phyloP scores from a whole-genome alignment of 2,329 filamentous ascomycete genomes.

The Nannizziopsis arthrosporioides region DNA sequence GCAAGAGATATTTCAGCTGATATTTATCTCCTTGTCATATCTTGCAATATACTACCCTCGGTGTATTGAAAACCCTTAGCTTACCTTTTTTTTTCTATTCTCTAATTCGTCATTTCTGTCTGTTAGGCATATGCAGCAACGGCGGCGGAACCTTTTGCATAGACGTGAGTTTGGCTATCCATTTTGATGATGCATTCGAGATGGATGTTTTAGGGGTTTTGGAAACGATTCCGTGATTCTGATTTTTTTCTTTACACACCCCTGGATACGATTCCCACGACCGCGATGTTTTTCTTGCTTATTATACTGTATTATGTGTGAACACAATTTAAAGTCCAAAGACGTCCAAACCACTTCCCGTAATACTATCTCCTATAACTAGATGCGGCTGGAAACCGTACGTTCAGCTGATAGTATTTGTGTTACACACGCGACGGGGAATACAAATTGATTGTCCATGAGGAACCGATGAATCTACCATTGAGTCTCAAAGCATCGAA shows the following conservation, averaged over 20 bases:
- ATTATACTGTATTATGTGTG: not conserved
- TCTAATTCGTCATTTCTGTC: not conserved
- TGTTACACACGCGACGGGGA: no score
- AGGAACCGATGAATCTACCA: no score
- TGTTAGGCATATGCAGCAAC: slow-evolving; percentile 1
- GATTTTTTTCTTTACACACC: not conserved
- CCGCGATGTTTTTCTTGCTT: not conserved
- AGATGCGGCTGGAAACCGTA: not conserved
- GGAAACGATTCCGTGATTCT: not conserved
- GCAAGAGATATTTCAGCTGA: slow-evolving; percentile 54
- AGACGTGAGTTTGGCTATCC: not conserved
- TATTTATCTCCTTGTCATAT: not conserved
- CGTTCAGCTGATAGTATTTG: no score
- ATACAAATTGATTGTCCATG: no score
- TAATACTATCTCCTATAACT: not conserved
- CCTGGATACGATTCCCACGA: slow-evolving; percentile 3
- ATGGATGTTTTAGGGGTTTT: not conserved
- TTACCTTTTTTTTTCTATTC: not conserved
- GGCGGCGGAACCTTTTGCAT: slow-evolving; percentile 1
- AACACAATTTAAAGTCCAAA: not conserved
- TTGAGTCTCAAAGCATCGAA: no score
- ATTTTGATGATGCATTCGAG: not conserved
- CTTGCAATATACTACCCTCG: not conserved
- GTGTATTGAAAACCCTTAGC: not conserved
- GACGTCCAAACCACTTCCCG: not conserved